Conservation (phyloP, 257 asterid genomes). For the Ilex asprella region DNA sequence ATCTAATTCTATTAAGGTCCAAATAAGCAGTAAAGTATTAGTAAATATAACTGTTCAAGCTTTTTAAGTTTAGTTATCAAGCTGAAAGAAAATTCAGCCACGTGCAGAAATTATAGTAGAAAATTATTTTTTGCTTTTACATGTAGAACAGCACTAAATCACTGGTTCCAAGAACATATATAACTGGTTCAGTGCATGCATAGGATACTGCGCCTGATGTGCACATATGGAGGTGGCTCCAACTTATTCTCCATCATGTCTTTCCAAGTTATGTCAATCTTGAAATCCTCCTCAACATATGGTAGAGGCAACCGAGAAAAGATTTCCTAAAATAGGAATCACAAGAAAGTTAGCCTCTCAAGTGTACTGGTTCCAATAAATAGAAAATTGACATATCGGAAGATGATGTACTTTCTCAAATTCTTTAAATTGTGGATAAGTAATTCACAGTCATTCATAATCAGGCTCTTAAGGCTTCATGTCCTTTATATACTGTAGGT, state of each 20-base stretch:
- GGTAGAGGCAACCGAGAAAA: constrained; percentile 72
- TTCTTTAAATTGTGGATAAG: too few species aligned
- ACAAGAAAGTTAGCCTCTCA: not conserved
- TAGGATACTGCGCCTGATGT: constrained; percentile 88
- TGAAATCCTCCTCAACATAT: constrained; percentile 58
- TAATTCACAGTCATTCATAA: too few species aligned
- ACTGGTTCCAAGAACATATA: too few species aligned
- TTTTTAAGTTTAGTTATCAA: not conserved
- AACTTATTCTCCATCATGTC: constrained; percentile 35
- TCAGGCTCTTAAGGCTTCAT: too few species aligned
- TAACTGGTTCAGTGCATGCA: not conserved
- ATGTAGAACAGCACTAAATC: constrained; percentile 7
- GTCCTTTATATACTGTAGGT: too few species aligned
- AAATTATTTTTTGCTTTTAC: too few species aligned
- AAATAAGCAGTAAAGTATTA: constrained; percentile 4
- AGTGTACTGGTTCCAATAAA: not conserved
- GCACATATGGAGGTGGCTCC: constrained; percentile 64
- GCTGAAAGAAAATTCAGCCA: not conserved
- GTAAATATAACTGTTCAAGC: constrained; percentile 3
- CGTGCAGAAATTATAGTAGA: not conserved
- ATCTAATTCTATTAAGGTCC: constrained; percentile 62
- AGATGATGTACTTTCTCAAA: too few species aligned
- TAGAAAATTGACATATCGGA: constrained; percentile 7
- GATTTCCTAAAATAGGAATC: constrained; percentile 45
- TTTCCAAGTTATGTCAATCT: constrained; percentile 70